Evolutionary conservation across 192 early-diverging fungal species (phyloP).

Genomic region (Entrophospora sp.): DNA sequence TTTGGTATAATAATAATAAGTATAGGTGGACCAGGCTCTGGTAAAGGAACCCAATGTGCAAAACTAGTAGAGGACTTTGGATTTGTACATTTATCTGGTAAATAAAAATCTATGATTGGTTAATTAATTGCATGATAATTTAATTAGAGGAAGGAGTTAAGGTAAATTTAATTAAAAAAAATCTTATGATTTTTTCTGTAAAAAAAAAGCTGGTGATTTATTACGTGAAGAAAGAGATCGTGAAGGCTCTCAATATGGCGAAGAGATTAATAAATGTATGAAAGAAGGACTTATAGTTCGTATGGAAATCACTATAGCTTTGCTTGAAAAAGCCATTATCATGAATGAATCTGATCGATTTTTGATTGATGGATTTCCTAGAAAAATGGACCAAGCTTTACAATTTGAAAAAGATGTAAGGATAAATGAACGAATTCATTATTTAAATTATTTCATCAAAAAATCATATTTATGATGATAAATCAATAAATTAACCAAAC

Average conservation of each 20-base stretch:
- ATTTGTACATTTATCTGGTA: slow-evolving; percentile 91
- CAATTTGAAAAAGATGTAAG: slow-evolving; percentile 86
- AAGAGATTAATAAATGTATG: slow-evolving; percentile 87
- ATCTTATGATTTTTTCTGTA: too few species aligned
- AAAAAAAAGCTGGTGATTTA: slow-evolving; percentile 79
- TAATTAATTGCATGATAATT: too few species aligned
- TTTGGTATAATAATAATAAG: too few species aligned
- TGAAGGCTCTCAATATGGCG: slow-evolving; percentile 73
- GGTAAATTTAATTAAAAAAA: too few species aligned
- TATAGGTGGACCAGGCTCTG: slow-evolving; percentile 69
- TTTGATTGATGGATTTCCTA: slow-evolving; percentile 96
- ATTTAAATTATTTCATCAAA: neutral
- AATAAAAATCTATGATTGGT: too few species aligned
- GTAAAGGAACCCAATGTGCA: slow-evolving; percentile 94
- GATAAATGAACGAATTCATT: neutral
- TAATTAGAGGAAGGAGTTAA: too few species aligned
- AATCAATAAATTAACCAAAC: neutral
- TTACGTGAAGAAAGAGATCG: slow-evolving; percentile 86
- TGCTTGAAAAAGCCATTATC: slow-evolving; percentile 86
- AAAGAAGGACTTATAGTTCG: slow-evolving; percentile 94
- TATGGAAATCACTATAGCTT: slow-evolving; percentile 85
- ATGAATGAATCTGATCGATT: slow-evolving; percentile 58
- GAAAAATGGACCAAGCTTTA: slow-evolving; percentile 85
- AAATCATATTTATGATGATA: neutral
- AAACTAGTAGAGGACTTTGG: slow-evolving; percentile 82